phyloP scores from a whole-genome alignment of 2,329 filamentous ascomycete species.

The Periconia sp. region DNA sequence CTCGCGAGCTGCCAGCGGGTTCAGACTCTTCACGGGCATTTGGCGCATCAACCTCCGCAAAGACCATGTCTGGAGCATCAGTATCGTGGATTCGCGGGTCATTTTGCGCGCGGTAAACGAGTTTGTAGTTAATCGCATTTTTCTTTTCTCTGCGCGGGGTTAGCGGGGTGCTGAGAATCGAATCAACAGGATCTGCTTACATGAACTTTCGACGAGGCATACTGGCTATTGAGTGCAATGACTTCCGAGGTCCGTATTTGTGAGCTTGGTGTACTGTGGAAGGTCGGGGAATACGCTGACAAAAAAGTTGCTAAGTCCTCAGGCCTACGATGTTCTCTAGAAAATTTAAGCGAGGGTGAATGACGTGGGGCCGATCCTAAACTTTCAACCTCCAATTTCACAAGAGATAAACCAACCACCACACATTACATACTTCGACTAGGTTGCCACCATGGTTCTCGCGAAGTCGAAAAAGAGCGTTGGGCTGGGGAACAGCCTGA shows the following conservation, averaged over 20 bases:
- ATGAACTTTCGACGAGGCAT: slow-evolving; percentile 81
- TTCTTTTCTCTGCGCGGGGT: slow-evolving; percentile 75
- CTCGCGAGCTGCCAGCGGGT: slow-evolving; percentile 54
- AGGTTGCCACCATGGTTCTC: slow-evolving; percentile 67
- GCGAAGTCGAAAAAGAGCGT: slow-evolving; percentile 96
- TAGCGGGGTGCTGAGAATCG: slow-evolving; percentile 29
- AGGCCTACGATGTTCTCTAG: no score
- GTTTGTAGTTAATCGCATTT: slow-evolving; percentile 87
- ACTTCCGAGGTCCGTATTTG: no score
- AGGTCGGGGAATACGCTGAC: slow-evolving; percentile 37
- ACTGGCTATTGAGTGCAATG: slow-evolving; percentile 50
- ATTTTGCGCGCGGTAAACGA: slow-evolving; percentile 96
- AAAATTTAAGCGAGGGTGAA: slow-evolving; percentile 51
- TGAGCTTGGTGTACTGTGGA: slow-evolving; percentile 20
- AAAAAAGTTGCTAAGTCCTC: no score
- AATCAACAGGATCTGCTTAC: slow-evolving; percentile 52
- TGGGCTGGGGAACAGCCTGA: slow-evolving; percentile 94
- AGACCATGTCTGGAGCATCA: slow-evolving; percentile 85
- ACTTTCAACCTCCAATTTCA: slow-evolving; percentile 25
- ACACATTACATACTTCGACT: slow-evolving; percentile 17
- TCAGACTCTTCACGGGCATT: slow-evolving; percentile 38
- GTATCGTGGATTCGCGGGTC: slow-evolving; percentile 96
- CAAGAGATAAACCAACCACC: slow-evolving; percentile 11
- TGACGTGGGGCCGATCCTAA: slow-evolving; percentile 16
- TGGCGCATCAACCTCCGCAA: slow-evolving; percentile 68